Evolutionary conservation across 805 yeast genomes (phyloP).

Genomic region (Kluyveromyces nonfermentans): DNA sequence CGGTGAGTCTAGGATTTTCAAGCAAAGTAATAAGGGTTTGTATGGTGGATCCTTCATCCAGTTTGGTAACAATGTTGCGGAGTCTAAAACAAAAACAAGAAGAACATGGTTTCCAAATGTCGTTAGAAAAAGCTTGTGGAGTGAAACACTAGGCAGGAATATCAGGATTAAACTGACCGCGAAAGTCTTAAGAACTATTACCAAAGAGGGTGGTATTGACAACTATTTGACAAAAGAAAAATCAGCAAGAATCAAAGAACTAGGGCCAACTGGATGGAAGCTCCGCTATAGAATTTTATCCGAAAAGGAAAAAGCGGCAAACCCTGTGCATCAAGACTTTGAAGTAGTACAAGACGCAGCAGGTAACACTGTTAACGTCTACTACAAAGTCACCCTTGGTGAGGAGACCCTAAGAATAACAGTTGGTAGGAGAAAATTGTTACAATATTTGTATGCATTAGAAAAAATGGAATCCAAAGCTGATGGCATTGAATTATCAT

Average conservation of each 20-base stretch:
- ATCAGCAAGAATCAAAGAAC: conserved; percentile 80
- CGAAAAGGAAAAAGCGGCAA: conserved; percentile 31
- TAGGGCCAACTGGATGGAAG: conserved; percentile 90
- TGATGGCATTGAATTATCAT: conserved; percentile 36
- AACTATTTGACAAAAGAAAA: conserved; percentile 79
- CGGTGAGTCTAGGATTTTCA: conserved; percentile 68
- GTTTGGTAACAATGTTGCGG: conserved; percentile 71
- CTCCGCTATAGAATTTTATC: conserved; percentile 66
- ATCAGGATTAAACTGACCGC: conserved; percentile 61
- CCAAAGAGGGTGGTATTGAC: conserved; percentile 93
- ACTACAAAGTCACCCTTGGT: conserved; percentile 35
- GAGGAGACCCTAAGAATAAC: conserved; percentile 40
- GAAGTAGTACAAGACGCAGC: conserved; percentile 26
- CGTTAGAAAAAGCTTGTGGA: conserved; percentile 68
- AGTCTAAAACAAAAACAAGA: conserved; percentile 59
- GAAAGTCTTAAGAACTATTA: conserved; percentile 74
- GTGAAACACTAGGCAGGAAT: conserved; percentile 57
- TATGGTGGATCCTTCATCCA: conserved; percentile 82
- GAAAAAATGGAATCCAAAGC: conserved; percentile 37
- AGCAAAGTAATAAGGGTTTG: conserved; percentile 79
- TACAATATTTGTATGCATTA: conserved; percentile 44
- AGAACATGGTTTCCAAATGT: conserved; percentile 82
- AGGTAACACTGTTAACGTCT: conserved; percentile 35
- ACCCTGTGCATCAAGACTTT: conserved; percentile 32
- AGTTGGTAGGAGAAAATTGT: conserved; percentile 57